Base-by-base conservation (phyloP, 1,284 basidiomycete genomes). In the Rugosomyces carneus region DNA sequence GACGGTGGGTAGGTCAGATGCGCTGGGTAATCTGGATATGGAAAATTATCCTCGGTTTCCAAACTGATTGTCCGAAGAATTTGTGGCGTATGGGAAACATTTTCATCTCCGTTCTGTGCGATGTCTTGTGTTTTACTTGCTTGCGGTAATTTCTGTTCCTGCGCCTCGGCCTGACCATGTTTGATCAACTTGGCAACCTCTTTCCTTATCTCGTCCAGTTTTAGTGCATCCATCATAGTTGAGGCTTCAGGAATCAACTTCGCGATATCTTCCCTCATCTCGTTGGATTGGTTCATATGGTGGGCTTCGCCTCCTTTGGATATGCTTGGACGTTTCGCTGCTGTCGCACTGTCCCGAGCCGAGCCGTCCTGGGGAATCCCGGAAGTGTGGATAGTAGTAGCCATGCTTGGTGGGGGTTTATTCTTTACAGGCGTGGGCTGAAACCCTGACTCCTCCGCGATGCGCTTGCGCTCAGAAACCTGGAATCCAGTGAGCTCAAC, bases 401-500 rank as follows among this genome's bases (percentile, higher is more conserved):
- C n/a, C 31, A 13, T n/a, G 15, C 3, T 29, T 10, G 9, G 9
- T n/a, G 27, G 15, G n/a, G 31, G 5, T 13, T 6, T 15, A 3
- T 3, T 2, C 31, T 34, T n/a, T n/a, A n/a, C n/a, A n/a, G n/a
- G 31, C 3, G 9, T 23, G 10, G 10, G 10, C 18, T 37, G 24
- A 16, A 36, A 21, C 16, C 23, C 37, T 18, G 23, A 23, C 18
- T 32, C 41, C 34, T 48, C 43, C n/a, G 31, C 21, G 9, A 49
- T 40, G n/a, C 34, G 45, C 34, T 55, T 47, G 24, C 40, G 49
- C 11, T 55, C 50, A 39, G 36, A 39, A 9, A 47, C 42, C 7
- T 51, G 55, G 15, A 50, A 55, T 35, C 29, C 36, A 9, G 48
- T 37, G 19, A 45, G 47, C 32, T 54, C 53, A 8, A 44, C 32